These are phyloP conservation scores for Saitoella complicata DNA, from an alignment of 805 yeast species.

Conservation along the genomic window DNA sequence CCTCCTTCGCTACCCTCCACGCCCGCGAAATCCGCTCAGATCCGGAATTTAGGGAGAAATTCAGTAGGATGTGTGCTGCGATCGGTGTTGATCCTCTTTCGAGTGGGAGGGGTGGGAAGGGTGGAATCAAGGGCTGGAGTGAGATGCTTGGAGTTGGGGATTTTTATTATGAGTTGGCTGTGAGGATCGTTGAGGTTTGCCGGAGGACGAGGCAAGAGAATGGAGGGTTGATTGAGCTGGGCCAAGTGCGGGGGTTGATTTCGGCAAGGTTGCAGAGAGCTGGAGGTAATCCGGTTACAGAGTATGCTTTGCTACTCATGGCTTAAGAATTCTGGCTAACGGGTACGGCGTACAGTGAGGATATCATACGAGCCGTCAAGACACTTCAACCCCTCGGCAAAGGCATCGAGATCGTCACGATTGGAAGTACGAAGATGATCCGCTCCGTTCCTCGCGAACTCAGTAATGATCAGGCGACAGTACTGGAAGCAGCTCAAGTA, in stretches of 20 bases:
- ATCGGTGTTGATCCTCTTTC: slow-evolving; percentile 74
- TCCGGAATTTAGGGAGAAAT: slow-evolving; percentile 49
- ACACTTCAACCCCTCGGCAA: slow-evolving; percentile 45
- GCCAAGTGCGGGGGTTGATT: slow-evolving; percentile 29
- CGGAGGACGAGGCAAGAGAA: slow-evolving; percentile 51
- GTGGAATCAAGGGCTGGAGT: slow-evolving; percentile 23
- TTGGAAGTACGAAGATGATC: slow-evolving; percentile 40
- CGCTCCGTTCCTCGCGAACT: slow-evolving; percentile 49
- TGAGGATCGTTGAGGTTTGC: slow-evolving; percentile 62
- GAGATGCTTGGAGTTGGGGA: slow-evolving; percentile 28
- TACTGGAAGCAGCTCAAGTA: slow-evolving; percentile 60
- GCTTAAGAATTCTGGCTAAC: too few species aligned
- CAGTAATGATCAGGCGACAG: slow-evolving; percentile 49
- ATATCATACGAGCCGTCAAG: slow-evolving; percentile 40
- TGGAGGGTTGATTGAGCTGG: slow-evolving; percentile 64
- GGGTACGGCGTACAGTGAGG: slow-evolving; percentile 17
- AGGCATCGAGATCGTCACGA: slow-evolving; percentile 47
- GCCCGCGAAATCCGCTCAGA: slow-evolving; percentile 48
- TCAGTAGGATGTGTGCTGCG: slow-evolving; percentile 57
- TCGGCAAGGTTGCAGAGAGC: slow-evolving; percentile 1
- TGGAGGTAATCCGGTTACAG: slow-evolving; percentile 16
- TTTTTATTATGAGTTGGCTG: slow-evolving; percentile 50
- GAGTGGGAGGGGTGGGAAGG: slow-evolving; percentile 15
- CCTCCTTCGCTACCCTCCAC: slow-evolving; percentile 61
- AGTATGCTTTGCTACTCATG: slow-evolving; percentile 10